Percentiles rank a stretch among this genome's conserved stretches.
These are phyloP conservation scores for Wickerhamiella sergipiensis DNA, from an alignment of 805 yeast genomes.

Conservation along the genomic window DNA sequence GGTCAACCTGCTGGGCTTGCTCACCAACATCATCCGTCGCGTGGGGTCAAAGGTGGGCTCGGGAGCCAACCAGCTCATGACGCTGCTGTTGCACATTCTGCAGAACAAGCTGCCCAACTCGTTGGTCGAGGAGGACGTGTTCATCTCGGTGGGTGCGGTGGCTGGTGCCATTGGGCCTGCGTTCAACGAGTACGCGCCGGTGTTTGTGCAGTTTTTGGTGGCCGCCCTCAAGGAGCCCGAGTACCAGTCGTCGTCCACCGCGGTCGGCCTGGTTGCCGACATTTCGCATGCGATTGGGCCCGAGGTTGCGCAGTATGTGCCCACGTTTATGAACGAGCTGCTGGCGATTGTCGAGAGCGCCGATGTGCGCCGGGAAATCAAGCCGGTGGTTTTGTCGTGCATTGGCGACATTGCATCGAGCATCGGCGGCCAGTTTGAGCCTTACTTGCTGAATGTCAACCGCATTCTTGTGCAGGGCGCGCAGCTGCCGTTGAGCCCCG, in stretches of 20 bases:
- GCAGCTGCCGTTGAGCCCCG: conserved; percentile 24
- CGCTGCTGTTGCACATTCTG: conserved; percentile 60
- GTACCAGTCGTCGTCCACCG: conserved; percentile 71
- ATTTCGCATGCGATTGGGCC: conserved; percentile 78
- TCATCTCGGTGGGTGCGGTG: conserved; percentile 80
- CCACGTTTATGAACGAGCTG: conserved; percentile 69
- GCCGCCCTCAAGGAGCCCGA: conserved; percentile 72
- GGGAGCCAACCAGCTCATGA: conserved; percentile 79
- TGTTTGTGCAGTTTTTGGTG: conserved; percentile 71
- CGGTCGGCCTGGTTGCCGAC: conserved; percentile 92
- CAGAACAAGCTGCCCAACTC: conserved; percentile 52
- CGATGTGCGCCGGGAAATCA: conserved; percentile 62
- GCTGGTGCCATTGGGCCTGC: conserved; percentile 64
- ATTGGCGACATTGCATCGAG: conserved; percentile 93
- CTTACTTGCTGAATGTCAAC: conserved; percentile 70
- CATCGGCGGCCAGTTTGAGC: conserved; percentile 71
- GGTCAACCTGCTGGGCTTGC: conserved; percentile 56
- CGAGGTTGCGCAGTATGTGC: conserved; percentile 57
- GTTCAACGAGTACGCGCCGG: conserved; percentile 64
- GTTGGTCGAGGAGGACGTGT: conserved; percentile 84
- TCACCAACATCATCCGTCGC: conserved; percentile 76
- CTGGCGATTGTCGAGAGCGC: conserved; percentile 57
- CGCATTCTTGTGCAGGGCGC: conserved; percentile 37
- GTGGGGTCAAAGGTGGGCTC: conserved; percentile 47
- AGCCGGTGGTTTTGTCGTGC: conserved; percentile 80